phyloP scores from a whole-genome alignment of 2,329 filamentous ascomycete genomes.

The Ascochyta clinopodiicola region DNA sequence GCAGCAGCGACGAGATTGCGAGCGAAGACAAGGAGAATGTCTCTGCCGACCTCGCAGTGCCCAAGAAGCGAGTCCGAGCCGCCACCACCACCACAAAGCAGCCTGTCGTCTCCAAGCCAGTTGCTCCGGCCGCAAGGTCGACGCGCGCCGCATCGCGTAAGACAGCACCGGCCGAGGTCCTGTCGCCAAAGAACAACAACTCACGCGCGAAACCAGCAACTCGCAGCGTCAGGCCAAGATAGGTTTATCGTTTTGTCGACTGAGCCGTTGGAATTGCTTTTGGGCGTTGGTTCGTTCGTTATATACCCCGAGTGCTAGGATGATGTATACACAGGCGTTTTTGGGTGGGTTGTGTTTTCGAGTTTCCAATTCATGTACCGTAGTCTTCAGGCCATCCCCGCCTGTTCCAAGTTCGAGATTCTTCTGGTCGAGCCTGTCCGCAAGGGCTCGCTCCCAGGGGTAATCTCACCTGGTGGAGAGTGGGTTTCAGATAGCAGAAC shows the following conservation, averaged over 20 bases:
- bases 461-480: constrained; percentile 6
- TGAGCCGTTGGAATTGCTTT: background rate
- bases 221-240: constrained; percentile 27
- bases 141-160: constrained; percentile 36
- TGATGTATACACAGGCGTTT: constrained; percentile 17
- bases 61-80: constrained; percentile 30
- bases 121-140: constrained; percentile 20
- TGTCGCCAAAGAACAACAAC: constrained; percentile 36
- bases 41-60: constrained; percentile 23
- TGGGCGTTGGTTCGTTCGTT: constrained; percentile 20
- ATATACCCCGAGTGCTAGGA: constrained; percentile 10
- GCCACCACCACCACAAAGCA: constrained; percentile 18
- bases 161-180: constrained; percentile 24
- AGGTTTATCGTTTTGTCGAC: constrained; percentile 22
- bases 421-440: constrained; percentile 6
- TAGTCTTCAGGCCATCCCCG: constrained; percentile 1
- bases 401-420: constrained; percentile 9
- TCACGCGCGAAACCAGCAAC: constrained; percentile 27
- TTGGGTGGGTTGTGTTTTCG: background rate
- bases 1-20: constrained; percentile 35
- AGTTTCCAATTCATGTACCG: background rate
- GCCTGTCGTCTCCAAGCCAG: constrained; percentile 14
- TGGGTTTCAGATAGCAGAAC: constrained; percentile 1
- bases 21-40: constrained; percentile 41
- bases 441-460: constrained; percentile 6